Base-by-base conservation (phyloP, 257 asterid genomes). In the Primulina tabacum region DNA sequence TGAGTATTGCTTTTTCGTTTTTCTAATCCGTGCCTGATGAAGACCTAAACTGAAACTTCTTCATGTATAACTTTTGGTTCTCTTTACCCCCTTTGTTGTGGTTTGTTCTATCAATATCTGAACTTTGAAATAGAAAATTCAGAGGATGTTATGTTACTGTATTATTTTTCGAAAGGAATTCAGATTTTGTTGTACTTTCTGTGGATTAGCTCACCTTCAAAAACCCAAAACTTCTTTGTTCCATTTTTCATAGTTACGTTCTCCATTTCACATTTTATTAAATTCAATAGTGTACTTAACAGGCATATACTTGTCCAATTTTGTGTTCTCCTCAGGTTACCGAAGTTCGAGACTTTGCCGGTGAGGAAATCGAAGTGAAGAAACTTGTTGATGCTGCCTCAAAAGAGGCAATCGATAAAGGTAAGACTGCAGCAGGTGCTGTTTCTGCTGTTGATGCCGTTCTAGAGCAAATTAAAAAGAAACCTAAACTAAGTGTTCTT, bases 401-500 rank as follows among this genome's bases (percentile, higher is more conserved):
- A 6, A 78, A 80, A 52, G 96, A 89, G 68, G 89, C 81, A 53
- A 56, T 77, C 11, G 92, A 87, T 67, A 89, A 88, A 81, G 96
- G 89, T 28, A 87, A 82, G 80, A 84, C 74, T 68, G 77, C 84
- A 30, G 90, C 81, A 37, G 82, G 88, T 50, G 34, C 92, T 32
- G 21, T 85, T 55, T 93, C 96, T 62, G 96, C 96, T 5, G 96
- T 93, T 35, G 99, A 93, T 58, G 93, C 89, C 26, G 79, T 90
- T 72, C 88, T 93, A 68, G 99, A 93, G 69, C 99, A 93, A 79
- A 90, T 93, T 5, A 93, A 77, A 73, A 90, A 93, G 96, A 93
- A 93, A 76, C 88, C 84, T 28, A 93, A 89, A 76, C 95, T 93
- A 5, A 90, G 96, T 40, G 99, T 90, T 29, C 96, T 93, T 26